Evolutionary conservation across 2,329 filamentous ascomycete genomes (phyloP).

Genomic region (Fusarium austroafricanum): DNA sequence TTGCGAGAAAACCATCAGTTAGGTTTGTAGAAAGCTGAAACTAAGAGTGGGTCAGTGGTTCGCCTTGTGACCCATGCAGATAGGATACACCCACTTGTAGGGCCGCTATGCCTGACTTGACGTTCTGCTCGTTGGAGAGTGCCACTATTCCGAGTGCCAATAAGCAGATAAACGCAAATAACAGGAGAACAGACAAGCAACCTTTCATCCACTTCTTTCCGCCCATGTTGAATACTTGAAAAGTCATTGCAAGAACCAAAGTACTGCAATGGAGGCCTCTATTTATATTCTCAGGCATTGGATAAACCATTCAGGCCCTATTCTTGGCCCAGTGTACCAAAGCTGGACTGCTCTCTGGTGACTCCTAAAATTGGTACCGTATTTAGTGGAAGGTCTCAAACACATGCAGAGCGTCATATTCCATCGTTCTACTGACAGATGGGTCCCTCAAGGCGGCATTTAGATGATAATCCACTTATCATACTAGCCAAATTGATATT

Average conservation of each 20-base stretch:
- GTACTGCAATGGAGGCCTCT: neutral
- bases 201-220: neutral
- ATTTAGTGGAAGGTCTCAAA: neutral
- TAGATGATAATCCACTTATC: no score
- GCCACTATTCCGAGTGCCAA: neutral
- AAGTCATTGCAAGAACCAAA: neutral
- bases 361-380: neutral
- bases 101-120: neutral
- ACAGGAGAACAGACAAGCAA: neutral
- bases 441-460: no score
- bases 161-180: neutral
- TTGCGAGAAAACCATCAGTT: neutral
- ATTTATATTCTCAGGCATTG: neutral
- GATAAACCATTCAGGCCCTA: neutral
- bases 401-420: neutral
- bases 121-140: neutral
- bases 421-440: no score
- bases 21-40: neutral
- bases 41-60: neutral
- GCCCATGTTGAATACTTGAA: neutral
- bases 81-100: neutral
- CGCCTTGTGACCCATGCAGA: neutral
- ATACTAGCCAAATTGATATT: no score
- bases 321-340: neutral
- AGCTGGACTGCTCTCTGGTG: neutral